Evolutionary conservation across 2,329 filamentous ascomycete species (phyloP).

Genomic region (Monascus ruber): DNA sequence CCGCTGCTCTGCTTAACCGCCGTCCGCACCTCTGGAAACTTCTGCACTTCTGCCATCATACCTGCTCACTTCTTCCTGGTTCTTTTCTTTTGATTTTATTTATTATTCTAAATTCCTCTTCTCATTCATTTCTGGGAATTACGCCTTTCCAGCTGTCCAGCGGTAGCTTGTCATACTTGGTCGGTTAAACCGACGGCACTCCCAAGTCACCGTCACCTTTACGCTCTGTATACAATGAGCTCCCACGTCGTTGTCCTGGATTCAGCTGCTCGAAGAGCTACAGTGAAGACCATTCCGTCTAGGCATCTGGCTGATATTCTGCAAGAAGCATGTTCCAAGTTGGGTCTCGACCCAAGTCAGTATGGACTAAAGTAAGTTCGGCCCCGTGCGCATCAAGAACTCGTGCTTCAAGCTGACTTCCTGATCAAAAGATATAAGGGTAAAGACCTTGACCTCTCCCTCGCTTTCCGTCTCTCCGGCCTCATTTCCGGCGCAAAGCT

Average conservation of each 20-base stretch:
- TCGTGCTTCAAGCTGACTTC: slow-evolving; percentile 6
- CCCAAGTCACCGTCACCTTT: no score
- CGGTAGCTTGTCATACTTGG: no score
- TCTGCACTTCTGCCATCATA: no score
- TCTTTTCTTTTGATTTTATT: not conserved
- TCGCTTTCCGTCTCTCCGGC: slow-evolving; percentile 71
- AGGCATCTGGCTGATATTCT: slow-evolving; percentile 78
- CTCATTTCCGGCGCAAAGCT: slow-evolving; percentile 79
- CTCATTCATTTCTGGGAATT: not conserved
- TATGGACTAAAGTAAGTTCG: slow-evolving; percentile 65
- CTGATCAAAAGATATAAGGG: slow-evolving; percentile 55
- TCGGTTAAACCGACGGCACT: no score
- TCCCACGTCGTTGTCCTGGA: slow-evolving; percentile 83
- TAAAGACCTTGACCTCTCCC: slow-evolving; percentile 73
- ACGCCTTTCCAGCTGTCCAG: not conserved
- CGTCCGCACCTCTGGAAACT: not conserved
- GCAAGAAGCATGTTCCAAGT: slow-evolving; percentile 75
- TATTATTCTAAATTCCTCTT: slow-evolving; percentile 4
- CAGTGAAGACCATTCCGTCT: slow-evolving; percentile 69
- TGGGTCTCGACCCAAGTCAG: slow-evolving; percentile 59
- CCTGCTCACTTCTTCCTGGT: no score
- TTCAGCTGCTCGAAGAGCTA: slow-evolving; percentile 62
- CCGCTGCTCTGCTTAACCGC: slow-evolving; percentile 11
- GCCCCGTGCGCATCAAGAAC: slow-evolving; percentile 1
- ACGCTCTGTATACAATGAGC: slow-evolving; percentile 48